Percentiles rank a stretch among this genome's conserved stretches.
Conservation (phyloP, 192 early-diverging fungal genomes). For the Umbelopsis isabellina region DNA sequence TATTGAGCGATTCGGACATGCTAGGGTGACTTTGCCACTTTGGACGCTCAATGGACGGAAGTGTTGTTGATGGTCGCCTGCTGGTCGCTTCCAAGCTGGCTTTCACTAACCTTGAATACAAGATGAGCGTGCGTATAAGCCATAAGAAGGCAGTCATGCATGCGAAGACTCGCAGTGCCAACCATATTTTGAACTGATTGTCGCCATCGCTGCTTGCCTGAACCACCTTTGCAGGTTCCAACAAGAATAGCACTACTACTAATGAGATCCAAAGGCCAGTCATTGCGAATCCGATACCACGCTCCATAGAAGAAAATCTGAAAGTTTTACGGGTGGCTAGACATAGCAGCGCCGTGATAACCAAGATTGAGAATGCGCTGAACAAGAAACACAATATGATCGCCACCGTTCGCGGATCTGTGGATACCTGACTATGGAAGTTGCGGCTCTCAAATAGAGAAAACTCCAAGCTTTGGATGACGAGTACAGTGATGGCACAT, state of each 20-base stretch:
- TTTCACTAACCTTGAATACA: not conserved
- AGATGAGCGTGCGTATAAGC: not conserved
- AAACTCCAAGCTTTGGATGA: too few species aligned
- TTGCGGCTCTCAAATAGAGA: too few species aligned
- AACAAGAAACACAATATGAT: not conserved
- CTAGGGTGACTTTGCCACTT: slow-evolving; percentile 1
- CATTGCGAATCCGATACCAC: slow-evolving; percentile 1
- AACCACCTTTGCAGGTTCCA: not conserved
- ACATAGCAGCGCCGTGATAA: not conserved
- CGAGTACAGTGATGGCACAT: too few species aligned
- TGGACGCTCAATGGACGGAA: not conserved
- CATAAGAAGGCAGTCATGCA: not conserved
- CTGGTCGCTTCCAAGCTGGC: not conserved
- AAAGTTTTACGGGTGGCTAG: not conserved
- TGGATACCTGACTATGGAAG: not conserved
- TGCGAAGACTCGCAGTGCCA: not conserved
- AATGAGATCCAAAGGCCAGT: not conserved
- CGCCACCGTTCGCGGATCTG: not conserved
- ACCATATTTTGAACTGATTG: not conserved
- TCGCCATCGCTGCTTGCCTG: not conserved
- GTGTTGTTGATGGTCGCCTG: not conserved
- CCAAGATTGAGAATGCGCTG: not conserved
- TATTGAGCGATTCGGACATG: slow-evolving; percentile 1
- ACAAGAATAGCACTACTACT: not conserved
- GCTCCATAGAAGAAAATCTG: slow-evolving; percentile 7